Conservation (phyloP, 257 asterid genomes). For the Solanum corneliomulleri region DNA sequence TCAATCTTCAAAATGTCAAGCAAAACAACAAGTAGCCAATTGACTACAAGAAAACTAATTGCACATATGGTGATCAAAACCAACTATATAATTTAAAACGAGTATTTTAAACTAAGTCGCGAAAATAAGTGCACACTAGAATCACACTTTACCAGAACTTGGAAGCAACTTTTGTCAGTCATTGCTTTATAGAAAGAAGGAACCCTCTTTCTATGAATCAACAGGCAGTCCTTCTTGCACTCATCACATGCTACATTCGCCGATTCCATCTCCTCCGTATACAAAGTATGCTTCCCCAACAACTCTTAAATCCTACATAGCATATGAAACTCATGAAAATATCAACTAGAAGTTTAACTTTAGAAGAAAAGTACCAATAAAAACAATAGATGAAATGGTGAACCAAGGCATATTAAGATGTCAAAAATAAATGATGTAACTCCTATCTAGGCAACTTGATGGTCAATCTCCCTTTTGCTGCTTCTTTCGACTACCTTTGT, state of each 20-base stretch:
- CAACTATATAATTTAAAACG: background rate
- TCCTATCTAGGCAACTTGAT: background rate
- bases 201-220: conserved; percentile 2
- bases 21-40: background rate
- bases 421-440: background rate
- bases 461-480: background rate
- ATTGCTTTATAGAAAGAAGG: conserved; percentile 15
- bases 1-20: background rate
- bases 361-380: background rate
- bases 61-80: background rate
- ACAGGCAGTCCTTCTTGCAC: background rate
- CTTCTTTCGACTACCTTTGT: background rate
- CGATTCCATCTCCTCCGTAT: background rate
- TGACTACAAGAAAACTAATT: background rate
- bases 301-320: background rate
- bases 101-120: background rate
- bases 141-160: background rate
- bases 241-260: background rate
- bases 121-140: background rate
- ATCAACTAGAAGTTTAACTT: background rate
- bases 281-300: background rate
- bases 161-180: background rate
- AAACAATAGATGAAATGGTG: background rate
- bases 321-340: background rate
- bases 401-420: background rate